Evolutionary conservation across 2,329 filamentous ascomycete genomes (phyloP), one percentile per base, ranked within the genome.

Genomic region (Pseudogymnoascus sp.): DNA sequence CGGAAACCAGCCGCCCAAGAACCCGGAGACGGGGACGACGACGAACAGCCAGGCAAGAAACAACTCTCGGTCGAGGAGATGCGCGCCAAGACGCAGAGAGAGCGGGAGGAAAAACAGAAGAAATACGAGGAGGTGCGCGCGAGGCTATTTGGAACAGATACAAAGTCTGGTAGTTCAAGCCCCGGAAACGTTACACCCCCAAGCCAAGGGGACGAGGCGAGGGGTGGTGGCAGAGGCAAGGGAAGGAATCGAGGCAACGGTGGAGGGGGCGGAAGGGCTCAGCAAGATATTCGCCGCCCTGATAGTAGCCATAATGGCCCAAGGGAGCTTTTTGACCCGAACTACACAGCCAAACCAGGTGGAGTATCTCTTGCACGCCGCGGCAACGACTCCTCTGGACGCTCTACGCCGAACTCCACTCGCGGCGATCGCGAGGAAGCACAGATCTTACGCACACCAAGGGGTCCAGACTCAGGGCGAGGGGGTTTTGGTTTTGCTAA

Each of bases 71-170:
- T 87, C 3, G 89, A 93, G 68, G 88, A 96, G 76, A 82, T 91
- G 35, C 85, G 89, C 64, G 83, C 85, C 22, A 88, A 88, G 70
- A 89, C 92, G 60, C 85, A 91, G 71, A 81, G 83, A 57, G 90
- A 96, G 68, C 83, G 86, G 8, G 91, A 95, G 70, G 91, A 96
- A 76, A 96, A 94, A 77, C 89, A 96, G 76, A 86, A 86, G 61
- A 88, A 89, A 63, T 97, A 97, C 72, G 89, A 95, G 64, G 91
- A 96, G 76, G 90, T 87, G 5, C 82, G 93, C 30, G 90, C 93
- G 68, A 88, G 91, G 71, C 87, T 97, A 61, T 93, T 97, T 73
- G 91, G 91, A 18, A 69, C 67, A 35, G 77, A 74, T 35, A 73
- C 77, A 8, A 77, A 77, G 6, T 82, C 86, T 0, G 82, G 85